Base-by-base conservation (phyloP, 495 filamentous ascomycete species). In the Tuber brumale region DNA sequence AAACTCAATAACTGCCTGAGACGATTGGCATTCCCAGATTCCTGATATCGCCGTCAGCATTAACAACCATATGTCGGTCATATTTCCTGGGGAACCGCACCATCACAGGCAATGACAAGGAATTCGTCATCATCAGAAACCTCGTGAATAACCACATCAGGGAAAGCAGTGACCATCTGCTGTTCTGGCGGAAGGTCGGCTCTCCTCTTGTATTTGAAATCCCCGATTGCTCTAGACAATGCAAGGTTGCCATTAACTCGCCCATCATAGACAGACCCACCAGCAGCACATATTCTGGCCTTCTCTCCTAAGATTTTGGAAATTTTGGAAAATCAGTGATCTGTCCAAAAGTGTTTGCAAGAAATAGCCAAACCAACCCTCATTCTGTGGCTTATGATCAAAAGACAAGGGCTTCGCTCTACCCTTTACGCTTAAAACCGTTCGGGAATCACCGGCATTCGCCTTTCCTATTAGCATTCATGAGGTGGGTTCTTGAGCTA, bases 181-280 rank as follows among this genome's bases (percentile, higher is more conserved):
- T 97, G 92, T 83, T 99, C 96, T 44, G 96, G 95, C 16, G 94
- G 90, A 70, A 99, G 90, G 81, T 97, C 94, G 76, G 94, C 92
- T 84, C 94, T 97, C 88, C 97, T 98, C 89, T 99, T 98, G 89
- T 98, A 99, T 84, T 98, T 95, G 82, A 99, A 99, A 86, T 99
- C 95, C 79, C 95, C 96, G 83, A 99, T 97, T 78, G 96, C 95
- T 83, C 95, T 91, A 71, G 96, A 98, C 61, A 99, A 88, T 23
- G 95, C 95, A 71, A 99, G 90, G 84, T 99, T 98, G 80, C 96
- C 95, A 84, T 99, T 98, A 78, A 99, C 95, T 82, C 95, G 92
- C 71, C 94, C 95, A 82, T 97, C 97, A 85, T 99, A 95, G 80
- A 99, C 95, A 82, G 97, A 99, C 70, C 95, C 95, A 81, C 95